Evolutionary conservation across 331 rosid species (phyloP).

Genomic region (Saraca asoca): DNA sequence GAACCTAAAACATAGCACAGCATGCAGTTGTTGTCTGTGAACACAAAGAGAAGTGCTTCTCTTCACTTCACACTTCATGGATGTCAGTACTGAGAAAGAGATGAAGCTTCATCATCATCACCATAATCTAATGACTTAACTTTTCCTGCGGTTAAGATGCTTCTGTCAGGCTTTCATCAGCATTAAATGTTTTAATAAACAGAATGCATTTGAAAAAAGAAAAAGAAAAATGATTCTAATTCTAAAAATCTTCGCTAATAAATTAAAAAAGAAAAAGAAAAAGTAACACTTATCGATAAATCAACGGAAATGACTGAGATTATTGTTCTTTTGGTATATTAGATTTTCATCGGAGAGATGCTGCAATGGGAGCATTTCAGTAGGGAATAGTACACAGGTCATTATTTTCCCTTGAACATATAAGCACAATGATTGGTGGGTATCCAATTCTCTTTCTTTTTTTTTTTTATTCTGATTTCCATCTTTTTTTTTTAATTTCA

Average conservation of each 20-base stretch:
- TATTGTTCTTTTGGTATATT: slow-evolving; percentile 30
- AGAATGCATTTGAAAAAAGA: background rate
- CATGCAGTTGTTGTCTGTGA: slow-evolving; percentile 31
- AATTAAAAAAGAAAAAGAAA: too few species aligned
- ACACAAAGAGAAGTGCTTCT: slow-evolving; percentile 37
- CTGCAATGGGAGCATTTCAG: slow-evolving; percentile 30
- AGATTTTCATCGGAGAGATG: slow-evolving; percentile 26
- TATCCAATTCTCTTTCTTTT: slow-evolving; percentile 35
- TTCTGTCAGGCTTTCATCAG: slow-evolving; percentile 42
- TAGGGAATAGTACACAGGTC: slow-evolving; percentile 11
- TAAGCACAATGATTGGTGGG: slow-evolving; percentile 36
- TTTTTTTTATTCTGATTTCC: background rate
- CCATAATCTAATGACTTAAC: slow-evolving; percentile 14
- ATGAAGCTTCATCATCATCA: slow-evolving; percentile 27
- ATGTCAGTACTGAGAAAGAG: slow-evolving; percentile 47
- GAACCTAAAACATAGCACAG: slow-evolving; percentile 39
- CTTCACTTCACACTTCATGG: slow-evolving; percentile 20
- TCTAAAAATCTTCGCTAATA: too few species aligned
- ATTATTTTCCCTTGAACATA: slow-evolving; percentile 35
- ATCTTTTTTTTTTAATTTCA: slow-evolving; percentile 7
- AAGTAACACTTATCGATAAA: too few species aligned
- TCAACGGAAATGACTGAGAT: background rate
- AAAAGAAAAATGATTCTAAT: too few species aligned
- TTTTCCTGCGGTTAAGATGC: slow-evolving; percentile 29
- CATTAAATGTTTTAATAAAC: slow-evolving; percentile 7